Percentiles rank a stretch among this genome's conserved stretches.
Conservation (phyloP, 78 protist species). For the Emiliania huxleyi region DNA sequence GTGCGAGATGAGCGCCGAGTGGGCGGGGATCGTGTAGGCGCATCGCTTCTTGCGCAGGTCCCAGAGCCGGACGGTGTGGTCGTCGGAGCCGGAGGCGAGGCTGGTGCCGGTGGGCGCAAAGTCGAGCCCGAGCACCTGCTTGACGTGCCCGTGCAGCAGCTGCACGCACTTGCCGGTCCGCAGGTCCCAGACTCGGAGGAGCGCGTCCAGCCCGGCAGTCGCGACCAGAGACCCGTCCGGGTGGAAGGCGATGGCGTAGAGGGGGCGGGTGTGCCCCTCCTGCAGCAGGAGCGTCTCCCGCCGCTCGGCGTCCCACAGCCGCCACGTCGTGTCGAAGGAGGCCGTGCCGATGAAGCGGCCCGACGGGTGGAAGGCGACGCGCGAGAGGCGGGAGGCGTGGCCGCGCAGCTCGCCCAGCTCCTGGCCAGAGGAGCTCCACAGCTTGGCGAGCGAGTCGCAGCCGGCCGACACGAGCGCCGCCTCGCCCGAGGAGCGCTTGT, state of each 20-base stretch:
- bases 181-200: conserved; percentile 78
- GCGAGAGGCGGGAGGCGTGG: not conserved
- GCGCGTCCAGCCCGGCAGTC: conserved; percentile 54
- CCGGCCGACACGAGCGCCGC: not conserved
- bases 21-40: conserved; percentile 62
- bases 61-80: conserved; percentile 73
- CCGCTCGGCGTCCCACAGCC: conserved; percentile 10
- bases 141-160: conserved; percentile 68
- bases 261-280: conserved; percentile 34
- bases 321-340: conserved; percentile 25
- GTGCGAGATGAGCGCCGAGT: conserved; percentile 55
- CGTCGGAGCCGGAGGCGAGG: conserved; percentile 69
- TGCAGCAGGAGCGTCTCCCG: conserved; percentile 2
- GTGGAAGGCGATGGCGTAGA: conserved; percentile 35
- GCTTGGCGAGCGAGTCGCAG: not conserved
- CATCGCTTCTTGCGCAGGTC: conserved; percentile 56
- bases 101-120: conserved; percentile 69
- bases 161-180: conserved; percentile 65
- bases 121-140: conserved; percentile 63
- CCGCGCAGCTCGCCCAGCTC: not conserved
- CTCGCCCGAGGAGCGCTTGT: not conserved
- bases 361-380: conserved; percentile 14
- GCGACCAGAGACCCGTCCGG: conserved; percentile 36
- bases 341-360: not conserved
- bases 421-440: not conserved